Percentiles rank a stretch among this genome's conserved stretches.
Evolutionary conservation across 2,329 filamentous ascomycete species (phyloP).

Genomic region (Phialemoniopsis sp.): DNA sequence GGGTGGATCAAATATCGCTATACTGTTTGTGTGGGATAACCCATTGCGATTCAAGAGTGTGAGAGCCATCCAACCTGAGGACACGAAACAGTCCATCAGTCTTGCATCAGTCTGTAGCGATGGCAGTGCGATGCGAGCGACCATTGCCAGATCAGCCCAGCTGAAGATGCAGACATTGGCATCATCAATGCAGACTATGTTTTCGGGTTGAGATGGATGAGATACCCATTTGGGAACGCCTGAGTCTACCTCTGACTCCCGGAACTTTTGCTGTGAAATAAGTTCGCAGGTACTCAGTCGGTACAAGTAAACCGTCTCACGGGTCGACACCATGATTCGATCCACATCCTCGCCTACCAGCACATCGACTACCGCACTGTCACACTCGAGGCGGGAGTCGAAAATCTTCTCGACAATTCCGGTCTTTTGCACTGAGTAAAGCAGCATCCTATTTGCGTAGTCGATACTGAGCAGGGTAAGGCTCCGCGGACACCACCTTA

Average conservation of each 20-base stretch:
- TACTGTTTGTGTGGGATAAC: conserved; percentile 3
- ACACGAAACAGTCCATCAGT: conserved; percentile 15
- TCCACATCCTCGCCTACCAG: conserved; percentile 16
- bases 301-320: conserved; percentile 22
- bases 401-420: conserved; percentile 4
- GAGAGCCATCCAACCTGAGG: conserved; percentile 10
- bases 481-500: conserved; percentile 16
- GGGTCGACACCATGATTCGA: conserved; percentile 24
- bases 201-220: conserved; percentile 13
- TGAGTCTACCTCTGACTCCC: too few species aligned
- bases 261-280: not conserved
- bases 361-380: conserved; percentile 17
- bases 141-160: conserved; percentile 22
- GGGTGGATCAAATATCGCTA: conserved; percentile 10
- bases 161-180: conserved; percentile 14
- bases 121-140: conserved; percentile 7
- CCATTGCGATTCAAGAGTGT: conserved; percentile 14
- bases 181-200: conserved; percentile 22
- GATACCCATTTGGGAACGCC: conserved; percentile 11
- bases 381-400: conserved; percentile 15
- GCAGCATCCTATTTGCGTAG: conserved; percentile 16
- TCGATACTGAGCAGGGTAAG: conserved; percentile 21
- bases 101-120: conserved; percentile 3
- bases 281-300: conserved; percentile 14
- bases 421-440: conserved; percentile 5